Percentiles rank a stretch among this genome's conserved stretches.
Conservation (phyloP, 2,329 filamentous ascomycete genomes). For the Tolypocladium sp. region DNA sequence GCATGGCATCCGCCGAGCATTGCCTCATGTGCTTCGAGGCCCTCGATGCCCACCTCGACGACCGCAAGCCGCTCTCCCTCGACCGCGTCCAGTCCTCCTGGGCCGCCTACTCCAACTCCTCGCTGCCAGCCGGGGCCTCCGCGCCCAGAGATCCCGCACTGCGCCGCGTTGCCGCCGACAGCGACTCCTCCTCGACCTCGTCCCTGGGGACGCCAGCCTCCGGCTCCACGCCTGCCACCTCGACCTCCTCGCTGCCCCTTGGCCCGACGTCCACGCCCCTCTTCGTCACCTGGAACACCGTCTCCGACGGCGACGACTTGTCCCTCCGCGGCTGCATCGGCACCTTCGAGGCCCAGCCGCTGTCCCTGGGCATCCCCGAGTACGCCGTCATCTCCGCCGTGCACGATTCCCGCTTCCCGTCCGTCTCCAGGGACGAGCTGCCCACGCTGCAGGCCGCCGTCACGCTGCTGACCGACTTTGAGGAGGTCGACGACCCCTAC, state of each 20-base stretch:
- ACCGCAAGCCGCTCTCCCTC: constrained; percentile 58
- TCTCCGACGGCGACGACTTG: constrained; percentile 31
- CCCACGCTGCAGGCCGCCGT: constrained; percentile 55
- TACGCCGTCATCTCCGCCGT: constrained; percentile 77
- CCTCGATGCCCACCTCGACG: constrained; percentile 66
- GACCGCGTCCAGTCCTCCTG: constrained; percentile 61
- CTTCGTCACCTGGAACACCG: constrained; percentile 90
- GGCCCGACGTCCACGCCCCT: constrained; percentile 54
- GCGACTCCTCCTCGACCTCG: constrained; percentile 22
- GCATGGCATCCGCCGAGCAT: constrained; percentile 78
- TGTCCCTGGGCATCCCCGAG: constrained; percentile 62
- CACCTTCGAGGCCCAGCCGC: constrained; percentile 73
- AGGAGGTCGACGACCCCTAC: constrained; percentile 60
- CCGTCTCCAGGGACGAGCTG: constrained; percentile 45
- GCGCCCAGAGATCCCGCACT: constrained; percentile 31
- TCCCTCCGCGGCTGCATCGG: constrained; percentile 89
- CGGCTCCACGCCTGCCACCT: constrained; percentile 36
- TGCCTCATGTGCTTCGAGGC: constrained; percentile 91
- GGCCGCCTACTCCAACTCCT: constrained; percentile 23
- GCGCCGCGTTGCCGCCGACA: constrained; percentile 27
- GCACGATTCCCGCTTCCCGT: constrained; percentile 53
- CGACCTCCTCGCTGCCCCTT: constrained; percentile 29
- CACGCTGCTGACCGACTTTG: constrained; percentile 80
- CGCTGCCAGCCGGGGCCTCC: constrained; percentile 6
- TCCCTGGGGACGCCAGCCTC: constrained; percentile 27